Evolutionary conservation across 2,329 filamentous ascomycete species (phyloP).

Genomic region (Diaporthe amygdali): DNA sequence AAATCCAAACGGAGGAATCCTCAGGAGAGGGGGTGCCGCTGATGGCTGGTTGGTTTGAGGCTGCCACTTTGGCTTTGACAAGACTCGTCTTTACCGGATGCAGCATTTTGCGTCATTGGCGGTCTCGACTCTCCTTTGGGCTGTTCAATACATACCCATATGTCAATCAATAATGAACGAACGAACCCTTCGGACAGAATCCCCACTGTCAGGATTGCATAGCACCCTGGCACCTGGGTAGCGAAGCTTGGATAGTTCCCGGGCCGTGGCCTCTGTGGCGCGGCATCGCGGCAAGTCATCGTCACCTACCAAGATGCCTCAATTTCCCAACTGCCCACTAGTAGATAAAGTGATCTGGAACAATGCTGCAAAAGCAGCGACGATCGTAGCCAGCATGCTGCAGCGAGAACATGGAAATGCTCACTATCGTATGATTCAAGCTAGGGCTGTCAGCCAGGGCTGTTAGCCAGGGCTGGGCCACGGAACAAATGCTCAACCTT

Average conservation of each 20-base stretch:
- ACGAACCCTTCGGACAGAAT: background rate
- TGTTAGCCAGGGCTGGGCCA: background rate
- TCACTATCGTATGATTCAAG: conserved; percentile 1
- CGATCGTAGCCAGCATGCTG: background rate
- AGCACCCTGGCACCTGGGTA: background rate
- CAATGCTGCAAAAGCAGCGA: background rate
- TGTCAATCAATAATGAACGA: background rate
- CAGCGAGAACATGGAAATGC: background rate
- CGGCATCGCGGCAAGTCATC: conserved; percentile 4
- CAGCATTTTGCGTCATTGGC: conserved; percentile 17
- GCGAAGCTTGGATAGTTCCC: conserved; percentile 5
- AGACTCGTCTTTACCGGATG: conserved; percentile 14
- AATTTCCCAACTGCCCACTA: background rate
- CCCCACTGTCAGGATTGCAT: background rate
- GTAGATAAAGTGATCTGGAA: conserved; percentile 5
- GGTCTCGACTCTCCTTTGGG: background rate
- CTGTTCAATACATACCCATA: background rate
- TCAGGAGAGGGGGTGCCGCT: background rate
- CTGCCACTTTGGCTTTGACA: conserved; percentile 9
- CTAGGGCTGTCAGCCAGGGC: background rate
- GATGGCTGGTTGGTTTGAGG: conserved; percentile 6
- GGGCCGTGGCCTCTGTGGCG: conserved; percentile 1
- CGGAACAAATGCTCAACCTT: background rate
- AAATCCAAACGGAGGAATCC: background rate
- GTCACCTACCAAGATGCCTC: background rate